Evolutionary conservation across 2,329 filamentous ascomycete genomes (phyloP).

Genomic region (Fusarium oxysporum): DNA sequence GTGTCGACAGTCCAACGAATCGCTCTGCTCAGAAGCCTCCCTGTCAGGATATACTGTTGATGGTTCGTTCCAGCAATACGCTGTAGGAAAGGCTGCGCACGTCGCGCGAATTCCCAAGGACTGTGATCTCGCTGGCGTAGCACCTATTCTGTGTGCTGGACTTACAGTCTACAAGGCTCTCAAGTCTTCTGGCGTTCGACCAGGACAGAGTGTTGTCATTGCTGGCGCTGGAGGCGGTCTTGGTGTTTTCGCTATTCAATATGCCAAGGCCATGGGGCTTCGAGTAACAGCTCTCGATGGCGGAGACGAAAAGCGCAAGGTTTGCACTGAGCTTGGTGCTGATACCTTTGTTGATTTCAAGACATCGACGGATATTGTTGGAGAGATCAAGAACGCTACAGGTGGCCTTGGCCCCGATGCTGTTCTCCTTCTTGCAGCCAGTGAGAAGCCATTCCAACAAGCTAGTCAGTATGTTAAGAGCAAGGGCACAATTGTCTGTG

Average conservation of each 20-base stretch:
- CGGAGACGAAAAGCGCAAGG: constrained; percentile 81
- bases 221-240: constrained; percentile 86
- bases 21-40: constrained; percentile 77
- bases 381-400: constrained; percentile 76
- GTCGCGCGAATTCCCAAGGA: constrained; percentile 82
- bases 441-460: constrained; percentile 92
- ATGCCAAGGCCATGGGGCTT: constrained; percentile 88
- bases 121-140: constrained; percentile 76
- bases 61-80: constrained; percentile 90
- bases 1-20: constrained; percentile 82
- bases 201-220: constrained; percentile 81
- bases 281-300: constrained; percentile 81
- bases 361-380: constrained; percentile 77
- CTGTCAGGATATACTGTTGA: constrained; percentile 92
- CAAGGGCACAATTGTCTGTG: constrained; percentile 82
- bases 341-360: constrained; percentile 81
- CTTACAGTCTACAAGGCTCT: constrained; percentile 87
- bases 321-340: constrained; percentile 77
- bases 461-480: constrained; percentile 85
- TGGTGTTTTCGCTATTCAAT: constrained; percentile 80
- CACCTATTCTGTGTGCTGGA: constrained; percentile 84
- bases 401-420: constrained; percentile 86
- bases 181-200: constrained; percentile 78
- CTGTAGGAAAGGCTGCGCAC: constrained; percentile 83
- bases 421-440: constrained; percentile 84